Evolutionary conservation across 73 alveolate species (phyloP).

Genomic region (Paramecium caudatum): DNA sequence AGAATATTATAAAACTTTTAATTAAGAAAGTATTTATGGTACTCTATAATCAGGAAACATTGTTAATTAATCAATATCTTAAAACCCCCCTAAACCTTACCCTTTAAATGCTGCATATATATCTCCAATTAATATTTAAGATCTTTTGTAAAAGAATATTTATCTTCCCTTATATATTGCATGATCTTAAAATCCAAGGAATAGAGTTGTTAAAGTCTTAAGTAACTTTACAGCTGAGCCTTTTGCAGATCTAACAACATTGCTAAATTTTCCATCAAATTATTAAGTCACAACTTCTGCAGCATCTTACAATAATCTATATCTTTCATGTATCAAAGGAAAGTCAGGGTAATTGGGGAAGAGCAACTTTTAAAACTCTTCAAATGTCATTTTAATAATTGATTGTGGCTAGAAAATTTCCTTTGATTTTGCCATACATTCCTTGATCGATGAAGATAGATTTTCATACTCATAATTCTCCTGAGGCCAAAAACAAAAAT

Average conservation of each 20-base stretch:
- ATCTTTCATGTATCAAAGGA: conserved; percentile 91
- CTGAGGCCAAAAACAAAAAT: conserved; percentile 98
- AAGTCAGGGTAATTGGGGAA: conserved; percentile 84
- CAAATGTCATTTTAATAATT: conserved; percentile 78
- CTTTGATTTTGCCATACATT: conserved; percentile 82
- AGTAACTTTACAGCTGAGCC: conserved; percentile 81
- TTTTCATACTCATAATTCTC: conserved; percentile 92
- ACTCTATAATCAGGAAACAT: conserved; percentile 98
- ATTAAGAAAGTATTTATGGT: conserved; percentile 87
- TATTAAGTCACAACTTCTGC: conserved; percentile 79
- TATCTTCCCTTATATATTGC: conserved; percentile 95
- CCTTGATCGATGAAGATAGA: conserved; percentile 86
- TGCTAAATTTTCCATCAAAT: conserved; percentile 84
- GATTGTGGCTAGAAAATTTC: conserved; percentile 83
- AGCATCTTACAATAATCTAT: conserved; percentile 90
- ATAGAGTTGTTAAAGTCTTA: conserved; percentile 69
- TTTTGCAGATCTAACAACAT: conserved; percentile 82
- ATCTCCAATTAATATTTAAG: conserved; percentile 96
- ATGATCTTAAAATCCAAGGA: conserved; percentile 95
- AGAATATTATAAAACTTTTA: conserved; percentile 84
- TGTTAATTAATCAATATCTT: conserved; percentile 89
- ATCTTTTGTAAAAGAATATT: conserved; percentile 94
- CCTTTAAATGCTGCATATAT: conserved; percentile 87
- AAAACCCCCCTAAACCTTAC: conserved; percentile 79
- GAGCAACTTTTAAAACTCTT: conserved; percentile 79